A percentile compares a stretch with the other conserved stretches of the same genome.
phyloP scores from a whole-genome alignment of 2,329 filamentous ascomycete species.

The Didymellaceae sp. region DNA sequence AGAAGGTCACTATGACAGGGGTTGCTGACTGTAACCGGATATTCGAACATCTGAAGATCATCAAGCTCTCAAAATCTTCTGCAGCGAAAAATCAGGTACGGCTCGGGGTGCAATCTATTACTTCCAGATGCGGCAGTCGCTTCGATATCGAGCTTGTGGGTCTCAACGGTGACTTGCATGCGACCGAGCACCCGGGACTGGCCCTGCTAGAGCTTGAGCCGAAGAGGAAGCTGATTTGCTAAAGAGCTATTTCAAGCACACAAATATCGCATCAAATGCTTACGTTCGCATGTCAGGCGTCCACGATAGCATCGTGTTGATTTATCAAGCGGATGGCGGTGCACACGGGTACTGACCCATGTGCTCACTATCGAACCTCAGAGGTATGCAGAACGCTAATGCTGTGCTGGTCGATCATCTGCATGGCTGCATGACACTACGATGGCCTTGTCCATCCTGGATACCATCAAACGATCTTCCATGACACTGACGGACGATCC shows the following conservation, averaged over 20 bases:
- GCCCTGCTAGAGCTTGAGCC: constrained; percentile 18
- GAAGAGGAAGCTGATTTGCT: constrained; percentile 28
- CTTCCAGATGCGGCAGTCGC: constrained; percentile 24
- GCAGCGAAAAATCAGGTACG: constrained; percentile 13
- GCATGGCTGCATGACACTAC: constrained; percentile 17
- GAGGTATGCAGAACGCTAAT: not conserved
- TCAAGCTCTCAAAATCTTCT: not conserved
- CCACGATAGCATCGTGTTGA: constrained; percentile 1
- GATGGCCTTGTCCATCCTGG: constrained; percentile 14
- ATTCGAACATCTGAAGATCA: not conserved
- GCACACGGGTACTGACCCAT: not conserved
- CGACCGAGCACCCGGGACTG: constrained; percentile 39
- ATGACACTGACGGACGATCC: not conserved
- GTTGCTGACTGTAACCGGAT: constrained; percentile 8
- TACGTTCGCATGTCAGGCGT: not conserved
- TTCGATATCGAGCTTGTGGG: constrained; percentile 33
- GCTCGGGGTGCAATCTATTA: not conserved
- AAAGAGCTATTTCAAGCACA: constrained; percentile 26
- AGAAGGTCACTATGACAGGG: not conserved
- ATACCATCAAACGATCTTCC: constrained; percentile 5
- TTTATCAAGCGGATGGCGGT: not conserved
- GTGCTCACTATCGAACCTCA: constrained; percentile 7
- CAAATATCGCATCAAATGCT: not conserved
- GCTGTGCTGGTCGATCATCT: constrained; percentile 16
- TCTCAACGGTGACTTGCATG: constrained; percentile 29